These are phyloP conservation scores for Fistulinella cinereoalba DNA, from an alignment of 1,284 basidiomycete species.

Conservation along the genomic window DNA sequence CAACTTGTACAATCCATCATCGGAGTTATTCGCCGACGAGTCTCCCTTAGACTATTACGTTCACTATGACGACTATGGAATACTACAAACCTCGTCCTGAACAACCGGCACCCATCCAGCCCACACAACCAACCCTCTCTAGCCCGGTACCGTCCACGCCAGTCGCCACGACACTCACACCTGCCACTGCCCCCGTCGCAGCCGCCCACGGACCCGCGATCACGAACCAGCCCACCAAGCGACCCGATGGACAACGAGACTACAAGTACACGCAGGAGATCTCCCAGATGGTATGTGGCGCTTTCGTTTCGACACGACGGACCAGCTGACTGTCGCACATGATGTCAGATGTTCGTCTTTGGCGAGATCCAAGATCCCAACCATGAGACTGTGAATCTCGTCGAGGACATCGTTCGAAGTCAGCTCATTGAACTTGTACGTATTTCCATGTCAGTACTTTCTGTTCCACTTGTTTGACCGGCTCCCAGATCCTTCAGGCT, in stretches of 20 bases:
- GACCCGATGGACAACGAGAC: slow-evolving; percentile 39
- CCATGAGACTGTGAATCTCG: slow-evolving; percentile 83
- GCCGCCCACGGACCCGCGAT: slow-evolving; percentile 9
- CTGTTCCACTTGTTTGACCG: not conserved
- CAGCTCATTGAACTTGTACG: slow-evolving; percentile 93
- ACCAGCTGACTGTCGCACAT: too few species aligned
- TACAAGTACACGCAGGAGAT: slow-evolving; percentile 76
- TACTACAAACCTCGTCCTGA: slow-evolving; percentile 31
- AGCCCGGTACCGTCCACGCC: slow-evolving; percentile 25
- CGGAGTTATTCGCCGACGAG: too few species aligned
- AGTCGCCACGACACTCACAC: too few species aligned
- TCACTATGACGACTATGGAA: slow-evolving; percentile 16
- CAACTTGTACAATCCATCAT: too few species aligned
- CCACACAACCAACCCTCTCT: slow-evolving; percentile 13
- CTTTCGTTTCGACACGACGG: too few species aligned
- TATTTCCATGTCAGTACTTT: not conserved
- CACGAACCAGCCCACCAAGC: slow-evolving; percentile 14
- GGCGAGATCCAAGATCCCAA: slow-evolving; percentile 92
- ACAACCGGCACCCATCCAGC: slow-evolving; percentile 22
- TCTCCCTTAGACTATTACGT: too few species aligned
- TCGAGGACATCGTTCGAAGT: slow-evolving; percentile 94
- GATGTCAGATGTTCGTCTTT: slow-evolving; percentile 98
- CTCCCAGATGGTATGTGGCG: slow-evolving; percentile 65
- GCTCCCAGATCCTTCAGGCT: slow-evolving; percentile 81
- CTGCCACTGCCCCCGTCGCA: slow-evolving; percentile 7